phyloP scores from a whole-genome alignment of 2,329 filamentous ascomycete species.

The Ophiostoma novo-ulmi region DNA sequence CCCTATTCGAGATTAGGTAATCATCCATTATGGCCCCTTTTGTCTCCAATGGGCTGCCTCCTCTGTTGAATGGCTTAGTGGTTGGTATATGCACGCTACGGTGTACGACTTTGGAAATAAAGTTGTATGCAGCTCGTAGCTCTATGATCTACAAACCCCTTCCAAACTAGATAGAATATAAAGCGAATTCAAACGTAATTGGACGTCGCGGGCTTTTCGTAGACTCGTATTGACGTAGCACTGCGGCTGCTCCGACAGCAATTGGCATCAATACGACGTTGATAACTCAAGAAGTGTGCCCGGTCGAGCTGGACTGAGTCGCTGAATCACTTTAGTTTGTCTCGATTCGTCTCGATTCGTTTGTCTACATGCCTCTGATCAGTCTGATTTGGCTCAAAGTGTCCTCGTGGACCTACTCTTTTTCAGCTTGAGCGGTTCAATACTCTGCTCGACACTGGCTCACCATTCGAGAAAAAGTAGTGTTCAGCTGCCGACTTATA shows the following conservation, averaged over 20 bases:
- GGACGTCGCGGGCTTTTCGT: too few species aligned
- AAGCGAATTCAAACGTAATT: too few species aligned
- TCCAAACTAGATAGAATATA: not conserved
- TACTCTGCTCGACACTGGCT: not conserved
- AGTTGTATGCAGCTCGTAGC: not conserved
- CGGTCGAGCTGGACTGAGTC: not conserved
- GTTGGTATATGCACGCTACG: not conserved
- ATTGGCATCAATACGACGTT: not conserved
- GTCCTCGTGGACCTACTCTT: not conserved
- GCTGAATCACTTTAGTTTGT: not conserved
- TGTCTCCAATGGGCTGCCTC: constrained; percentile 3
- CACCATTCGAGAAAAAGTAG: not conserved
- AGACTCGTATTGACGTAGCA: not conserved
- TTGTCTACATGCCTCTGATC: constrained; percentile 10
- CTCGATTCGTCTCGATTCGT: not conserved
- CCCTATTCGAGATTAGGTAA: not conserved
- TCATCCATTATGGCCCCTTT: not conserved
- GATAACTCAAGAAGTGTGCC: not conserved
- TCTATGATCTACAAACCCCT: not conserved
- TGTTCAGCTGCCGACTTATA: not conserved
- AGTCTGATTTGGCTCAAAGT: not conserved
- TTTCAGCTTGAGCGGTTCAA: not conserved
- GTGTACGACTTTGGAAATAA: not conserved
- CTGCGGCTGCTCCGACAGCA: not conserved
- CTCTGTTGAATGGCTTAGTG: not conserved